Percentiles rank a stretch among this genome's conserved stretches.
Conservation (phyloP, 345 rosid species). For the Syzygium jambos region DNA sequence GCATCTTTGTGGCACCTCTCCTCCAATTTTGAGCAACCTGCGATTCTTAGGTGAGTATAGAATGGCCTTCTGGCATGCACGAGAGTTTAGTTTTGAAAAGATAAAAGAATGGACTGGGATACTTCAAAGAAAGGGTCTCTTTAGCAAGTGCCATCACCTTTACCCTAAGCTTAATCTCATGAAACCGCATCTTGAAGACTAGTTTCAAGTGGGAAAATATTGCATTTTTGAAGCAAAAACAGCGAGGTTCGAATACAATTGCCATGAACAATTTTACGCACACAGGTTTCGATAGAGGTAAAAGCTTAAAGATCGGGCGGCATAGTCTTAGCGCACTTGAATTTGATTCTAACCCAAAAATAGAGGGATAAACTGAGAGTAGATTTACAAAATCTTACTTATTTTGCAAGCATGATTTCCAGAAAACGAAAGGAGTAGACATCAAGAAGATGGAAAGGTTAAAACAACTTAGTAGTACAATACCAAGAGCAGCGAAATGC, state of each 20-base stretch:
- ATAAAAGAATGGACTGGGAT: background rate
- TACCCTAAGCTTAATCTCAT: background rate
- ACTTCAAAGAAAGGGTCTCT: background rate
- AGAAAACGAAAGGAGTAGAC: too few species aligned
- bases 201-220: background rate
- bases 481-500: too few species aligned
- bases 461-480: too few species aligned
- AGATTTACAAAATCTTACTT: too few species aligned
- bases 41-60: background rate
- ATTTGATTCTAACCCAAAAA: too few species aligned
- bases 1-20: background rate
- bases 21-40: background rate
- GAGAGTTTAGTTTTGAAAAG: background rate
- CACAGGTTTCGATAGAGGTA: too few species aligned
- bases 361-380: too few species aligned
- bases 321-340: too few species aligned
- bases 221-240: rapidly evolving
- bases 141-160: background rate
- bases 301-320: too few species aligned
- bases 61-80: background rate
- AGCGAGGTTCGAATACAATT: background rate
- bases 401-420: too few species aligned
- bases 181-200: too few species aligned
- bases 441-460: too few species aligned
- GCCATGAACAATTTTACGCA: background rate